Evolutionary conservation across 495 filamentous ascomycete genomes (phyloP), one percentile per base, ranked within the genome.

Genomic region (Friedmanniomyces endolithicus): DNA sequence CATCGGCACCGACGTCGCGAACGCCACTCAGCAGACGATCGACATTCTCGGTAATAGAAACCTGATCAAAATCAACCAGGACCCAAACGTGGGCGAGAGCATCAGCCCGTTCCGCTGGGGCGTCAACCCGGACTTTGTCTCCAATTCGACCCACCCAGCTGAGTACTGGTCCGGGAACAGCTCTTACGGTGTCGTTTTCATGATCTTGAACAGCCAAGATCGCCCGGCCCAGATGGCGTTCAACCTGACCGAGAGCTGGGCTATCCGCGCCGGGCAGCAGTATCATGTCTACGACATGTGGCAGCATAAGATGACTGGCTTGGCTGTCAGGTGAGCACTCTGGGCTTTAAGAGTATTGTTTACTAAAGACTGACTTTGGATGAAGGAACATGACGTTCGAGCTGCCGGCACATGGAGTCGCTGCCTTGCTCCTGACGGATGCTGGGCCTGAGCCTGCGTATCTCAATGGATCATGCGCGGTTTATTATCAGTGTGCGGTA

Each of bases 1-100:
- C 45, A 59, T 64, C 27, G 58, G 58, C 24, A 64, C 55, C 14
- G 55, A 61, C 33, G 55, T 64, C 12, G 52, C 49, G 0, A 64
- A 61, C n/a, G 52, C 48, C 11, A 55, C 53, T 1, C 20, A 53
- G n/a, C 17, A 52, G 27, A 50, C 60, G 2, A 11, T 62, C 44
- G 56, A 52, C 6, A 64, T 64, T 11, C 31, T 64, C 16, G 48
- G 45, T 1, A 64, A 64, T 51, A 51, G 49, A 43, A 60, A 59
- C 25, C 49, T 64, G 14, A 59, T 64, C 56, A 52, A 56, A 19
- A 59, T 64, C 55, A 64, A 59, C 49, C 62, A 64, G 37, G 62
- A 64, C 31, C 58, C 61, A 11, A 50, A 57, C 23, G 48, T 63
- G 20, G 61, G 58, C 35, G 23, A 61, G 35, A 27, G 27, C 33